phyloP scores from a whole-genome alignment of 495 filamentous ascomycete species.

The Talaromyces nanjingensis region DNA sequence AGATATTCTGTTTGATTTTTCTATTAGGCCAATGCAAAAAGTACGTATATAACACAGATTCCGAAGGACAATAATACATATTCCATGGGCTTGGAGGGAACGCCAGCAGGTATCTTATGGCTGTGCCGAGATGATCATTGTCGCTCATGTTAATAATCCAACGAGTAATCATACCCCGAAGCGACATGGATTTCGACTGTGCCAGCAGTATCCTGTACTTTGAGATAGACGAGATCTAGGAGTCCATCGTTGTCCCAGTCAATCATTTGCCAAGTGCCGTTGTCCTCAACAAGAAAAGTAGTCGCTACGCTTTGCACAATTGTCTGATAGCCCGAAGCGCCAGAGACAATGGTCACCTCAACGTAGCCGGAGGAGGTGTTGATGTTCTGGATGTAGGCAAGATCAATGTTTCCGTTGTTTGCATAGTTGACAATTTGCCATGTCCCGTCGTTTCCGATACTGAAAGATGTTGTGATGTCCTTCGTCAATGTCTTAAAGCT shows the following conservation, averaged over 20 bases:
- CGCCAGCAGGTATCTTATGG: neutral
- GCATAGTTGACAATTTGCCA: neutral
- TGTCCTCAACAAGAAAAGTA: neutral
- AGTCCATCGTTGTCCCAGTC: neutral
- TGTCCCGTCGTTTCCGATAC: neutral
- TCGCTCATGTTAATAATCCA: neutral
- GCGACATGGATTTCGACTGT: neutral
- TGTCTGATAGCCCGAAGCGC: neutral
- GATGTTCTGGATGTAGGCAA: neutral
- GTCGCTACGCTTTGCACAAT: neutral
- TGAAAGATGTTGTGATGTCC: neutral
- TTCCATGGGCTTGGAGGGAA: neutral
- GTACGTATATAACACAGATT: neutral
- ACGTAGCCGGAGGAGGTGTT: neutral
- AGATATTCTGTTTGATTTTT: neutral
- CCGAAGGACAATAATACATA: neutral
- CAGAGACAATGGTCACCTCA: neutral
- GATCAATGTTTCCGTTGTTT: neutral
- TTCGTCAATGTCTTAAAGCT: neutral
- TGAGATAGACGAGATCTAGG: neutral
- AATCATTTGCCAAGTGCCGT: conserved; percentile 3
- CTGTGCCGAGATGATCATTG: neutral
- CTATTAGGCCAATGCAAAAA: neutral
- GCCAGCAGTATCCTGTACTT: neutral
- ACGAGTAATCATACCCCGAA: neutral